Evolutionary conservation across 768 basidiomycete genomes (phyloP), one percentile per base, ranked within the genome.

Genomic region (Megacollybia marginata): DNA sequence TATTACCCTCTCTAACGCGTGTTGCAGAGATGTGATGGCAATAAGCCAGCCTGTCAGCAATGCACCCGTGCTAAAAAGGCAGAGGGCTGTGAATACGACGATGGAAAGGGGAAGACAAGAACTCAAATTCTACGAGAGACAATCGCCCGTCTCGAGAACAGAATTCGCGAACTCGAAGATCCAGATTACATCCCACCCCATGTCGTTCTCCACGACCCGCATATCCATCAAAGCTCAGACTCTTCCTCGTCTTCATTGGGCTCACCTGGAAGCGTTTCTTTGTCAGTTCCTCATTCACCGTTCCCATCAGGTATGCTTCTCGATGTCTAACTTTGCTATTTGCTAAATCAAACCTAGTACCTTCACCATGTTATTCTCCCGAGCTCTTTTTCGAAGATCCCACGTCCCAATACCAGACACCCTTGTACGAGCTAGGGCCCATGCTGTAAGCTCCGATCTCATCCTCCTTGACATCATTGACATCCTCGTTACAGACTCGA

Each of bases 51-150:
- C 11, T 90, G 88, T 54, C 83, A 85, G 54, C 88, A 90, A 60
- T 90, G 88, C 59, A 69, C 71, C 28, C 80, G 83, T 47, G 86
- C 86, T 40, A 89, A 89, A 74, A 88, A 88, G 62, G 70, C 69
- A 46, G 84, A 88, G 2, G 69, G 62, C 10, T 90, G 88, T 64
- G 84, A 86, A 58, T 90, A 89, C 62, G 88, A 90, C 56, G 88
- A 90, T 65, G 88, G 88, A 20, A 87, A 84, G 69, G 84, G 85
- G 45, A 89, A 88, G 70, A 88, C 85, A 42, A 75, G 86, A 53
- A 89, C 88, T 0, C 87, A 89, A 58, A 63, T 88, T 46, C 75
- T 90, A 50, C 81, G 85, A 50, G 88, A 90, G 62, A 85, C 83
- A 59, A 85, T 90, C 54, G 71, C 73, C 42, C 80, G 80, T 35